phyloP scores from a whole-genome alignment of 2,329 filamentous ascomycete genomes.

The Diaporthe nobilis region DNA sequence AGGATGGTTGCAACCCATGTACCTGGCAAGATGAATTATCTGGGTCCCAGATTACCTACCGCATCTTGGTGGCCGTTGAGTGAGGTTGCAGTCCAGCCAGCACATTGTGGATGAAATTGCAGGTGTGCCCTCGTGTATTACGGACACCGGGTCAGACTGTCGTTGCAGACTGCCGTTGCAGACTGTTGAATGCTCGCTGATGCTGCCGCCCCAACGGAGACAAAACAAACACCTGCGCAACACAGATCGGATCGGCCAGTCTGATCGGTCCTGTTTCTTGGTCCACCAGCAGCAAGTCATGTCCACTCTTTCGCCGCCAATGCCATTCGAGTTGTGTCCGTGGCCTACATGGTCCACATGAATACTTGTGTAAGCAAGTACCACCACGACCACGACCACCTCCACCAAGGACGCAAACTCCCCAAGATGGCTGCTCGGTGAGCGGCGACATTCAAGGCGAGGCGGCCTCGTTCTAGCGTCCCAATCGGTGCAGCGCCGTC shows the following conservation, averaged over 20 bases:
- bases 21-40: neutral
- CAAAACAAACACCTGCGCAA: neutral
- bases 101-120: constrained; percentile 2
- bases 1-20: constrained; percentile 5
- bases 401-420: neutral
- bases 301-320: neutral
- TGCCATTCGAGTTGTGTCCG: neutral
- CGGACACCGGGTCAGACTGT: neutral
- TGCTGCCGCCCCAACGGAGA: neutral
- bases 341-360: neutral
- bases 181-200: neutral
- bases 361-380: neutral
- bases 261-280: neutral
- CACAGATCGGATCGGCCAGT: constrained; percentile 17
- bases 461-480: constrained; percentile 20
- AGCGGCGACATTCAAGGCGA: neutral
- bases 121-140: neutral
- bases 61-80: neutral
- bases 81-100: constrained; percentile 14
- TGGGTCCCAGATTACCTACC: neutral
- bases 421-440: neutral
- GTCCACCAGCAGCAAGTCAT: constrained; percentile 10
- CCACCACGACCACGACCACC: neutral
- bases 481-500: constrained; percentile 19
- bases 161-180: neutral